phyloP scores from a whole-genome alignment of 2,329 filamentous ascomycete species.

The Aspergillus quadricinctus region DNA sequence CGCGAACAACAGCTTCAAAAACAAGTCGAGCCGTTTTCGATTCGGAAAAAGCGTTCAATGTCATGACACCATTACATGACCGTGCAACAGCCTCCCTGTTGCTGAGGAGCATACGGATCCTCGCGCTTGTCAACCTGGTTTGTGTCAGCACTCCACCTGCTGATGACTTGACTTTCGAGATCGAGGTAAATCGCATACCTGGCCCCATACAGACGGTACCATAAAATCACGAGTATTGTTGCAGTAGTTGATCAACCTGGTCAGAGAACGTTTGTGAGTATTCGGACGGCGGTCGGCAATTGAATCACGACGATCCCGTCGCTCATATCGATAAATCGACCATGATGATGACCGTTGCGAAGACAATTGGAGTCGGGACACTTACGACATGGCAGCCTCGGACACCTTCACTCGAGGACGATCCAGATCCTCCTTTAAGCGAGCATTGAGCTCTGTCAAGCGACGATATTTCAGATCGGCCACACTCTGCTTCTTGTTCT shows the following conservation, averaged over 20 bases:
- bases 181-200: slow-evolving; percentile 43
- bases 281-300: background rate
- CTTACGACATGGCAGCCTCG: slow-evolving; percentile 82
- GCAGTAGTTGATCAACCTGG: slow-evolving; percentile 94
- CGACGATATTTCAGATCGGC: slow-evolving; percentile 95
- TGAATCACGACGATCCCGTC: background rate
- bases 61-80: slow-evolving; percentile 68
- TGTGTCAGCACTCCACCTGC: slow-evolving; percentile 7
- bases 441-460: slow-evolving; percentile 93
- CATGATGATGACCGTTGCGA: background rate
- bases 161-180: slow-evolving; percentile 6
- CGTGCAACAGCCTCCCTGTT: slow-evolving; percentile 85
- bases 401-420: slow-evolving; percentile 93
- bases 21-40: slow-evolving; percentile 19
- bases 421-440: slow-evolving; percentile 91
- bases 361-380: slow-evolving; percentile 6
- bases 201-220: slow-evolving; percentile 95
- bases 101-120: slow-evolving; percentile 96
- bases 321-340: background rate
- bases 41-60: slow-evolving; percentile 13
- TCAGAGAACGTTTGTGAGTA: slow-evolving; percentile 5
- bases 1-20: slow-evolving; percentile 17
- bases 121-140: slow-evolving; percentile 80
- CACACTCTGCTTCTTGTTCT: slow-evolving; percentile 99
- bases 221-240: slow-evolving; percentile 98